Percentiles rank a stretch among this genome's conserved stretches.
These are phyloP conservation scores for Rhodomyrtus tomentosa DNA, from an alignment of 345 rosid genomes.

Conservation along the genomic window DNA sequence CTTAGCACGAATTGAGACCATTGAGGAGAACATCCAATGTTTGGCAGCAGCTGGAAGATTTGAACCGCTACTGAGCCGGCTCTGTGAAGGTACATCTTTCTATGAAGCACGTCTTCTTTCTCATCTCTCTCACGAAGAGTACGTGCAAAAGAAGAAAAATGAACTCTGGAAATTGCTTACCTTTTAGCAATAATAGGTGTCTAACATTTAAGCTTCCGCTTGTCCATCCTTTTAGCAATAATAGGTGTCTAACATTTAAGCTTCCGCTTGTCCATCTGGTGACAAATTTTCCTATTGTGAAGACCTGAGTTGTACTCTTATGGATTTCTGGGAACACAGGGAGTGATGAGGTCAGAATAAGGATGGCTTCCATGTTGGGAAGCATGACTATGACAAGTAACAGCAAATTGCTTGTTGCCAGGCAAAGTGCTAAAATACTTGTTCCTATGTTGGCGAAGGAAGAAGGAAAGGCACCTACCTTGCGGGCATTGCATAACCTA, in stretches of 20 bases:
- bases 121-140: not conserved
- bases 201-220: not conserved
- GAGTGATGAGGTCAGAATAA: conserved; percentile 20
- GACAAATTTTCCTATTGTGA: not conserved
- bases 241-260: not conserved
- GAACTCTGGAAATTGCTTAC: not conserved
- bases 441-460: conserved; percentile 15
- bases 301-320: not conserved
- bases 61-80: conserved; percentile 24
- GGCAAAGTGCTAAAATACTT: conserved; percentile 16
- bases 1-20: conserved; percentile 17
- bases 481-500: conserved; percentile 29
- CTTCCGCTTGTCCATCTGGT: not conserved
- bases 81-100: conserved; percentile 14
- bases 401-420: conserved; percentile 24
- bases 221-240: not conserved
- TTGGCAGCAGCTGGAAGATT: conserved; percentile 34
- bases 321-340: conserved; percentile 14
- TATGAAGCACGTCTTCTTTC: not conserved
- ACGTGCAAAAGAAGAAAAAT: not conserved
- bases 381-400: conserved; percentile 26
- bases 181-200: not conserved
- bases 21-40: conserved; percentile 17
- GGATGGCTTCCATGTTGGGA: conserved; percentile 31
- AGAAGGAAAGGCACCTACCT: conserved; percentile 15